Evolutionary conservation across 2,329 filamentous ascomycete species (phyloP).

Genomic region (Pyrenophora teres): DNA sequence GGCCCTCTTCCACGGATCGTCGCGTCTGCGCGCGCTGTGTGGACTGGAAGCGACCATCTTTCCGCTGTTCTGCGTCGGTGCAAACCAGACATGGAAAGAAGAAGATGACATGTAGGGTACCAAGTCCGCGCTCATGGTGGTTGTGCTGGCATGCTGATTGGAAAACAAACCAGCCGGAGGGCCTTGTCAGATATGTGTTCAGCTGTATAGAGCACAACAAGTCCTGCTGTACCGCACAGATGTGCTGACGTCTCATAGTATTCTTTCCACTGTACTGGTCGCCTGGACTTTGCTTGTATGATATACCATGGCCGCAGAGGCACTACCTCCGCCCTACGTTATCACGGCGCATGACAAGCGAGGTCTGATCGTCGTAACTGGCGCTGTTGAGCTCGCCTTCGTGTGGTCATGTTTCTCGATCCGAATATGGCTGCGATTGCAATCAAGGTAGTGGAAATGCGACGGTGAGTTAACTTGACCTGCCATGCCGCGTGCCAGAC

Average conservation of each 20-base stretch:
- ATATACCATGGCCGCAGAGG: constrained; percentile 25
- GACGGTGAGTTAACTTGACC: constrained; percentile 35
- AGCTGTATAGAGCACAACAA: constrained; percentile 1
- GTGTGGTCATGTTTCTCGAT: constrained; percentile 39
- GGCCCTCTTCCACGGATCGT: neutral
- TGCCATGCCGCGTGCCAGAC: constrained; percentile 17
- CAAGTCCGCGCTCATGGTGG: constrained; percentile 1
- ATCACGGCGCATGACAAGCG: constrained; percentile 41
- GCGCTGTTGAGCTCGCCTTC: constrained; percentile 34
- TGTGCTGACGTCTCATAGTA: constrained; percentile 1
- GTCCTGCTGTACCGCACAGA: neutral
- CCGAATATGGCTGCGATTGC: constrained; percentile 35
- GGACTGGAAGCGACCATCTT: neutral
- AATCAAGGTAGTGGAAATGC: constrained; percentile 37
- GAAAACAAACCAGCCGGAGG: neutral
- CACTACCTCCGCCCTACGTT: constrained; percentile 33
- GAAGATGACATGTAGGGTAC: neutral
- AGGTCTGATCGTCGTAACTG: constrained; percentile 41
- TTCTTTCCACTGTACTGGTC: neutral
- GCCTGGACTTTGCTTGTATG: constrained; percentile 5
- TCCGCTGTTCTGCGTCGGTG: constrained; percentile 1
- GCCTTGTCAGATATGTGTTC: constrained; percentile 1
- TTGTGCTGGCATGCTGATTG: neutral
- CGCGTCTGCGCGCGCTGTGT: neutral
- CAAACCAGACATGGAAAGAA: neutral